These are phyloP conservation scores for Trichoderma harzianum DNA, from an alignment of 2,329 filamentous ascomycete species.

Conservation along the genomic window DNA sequence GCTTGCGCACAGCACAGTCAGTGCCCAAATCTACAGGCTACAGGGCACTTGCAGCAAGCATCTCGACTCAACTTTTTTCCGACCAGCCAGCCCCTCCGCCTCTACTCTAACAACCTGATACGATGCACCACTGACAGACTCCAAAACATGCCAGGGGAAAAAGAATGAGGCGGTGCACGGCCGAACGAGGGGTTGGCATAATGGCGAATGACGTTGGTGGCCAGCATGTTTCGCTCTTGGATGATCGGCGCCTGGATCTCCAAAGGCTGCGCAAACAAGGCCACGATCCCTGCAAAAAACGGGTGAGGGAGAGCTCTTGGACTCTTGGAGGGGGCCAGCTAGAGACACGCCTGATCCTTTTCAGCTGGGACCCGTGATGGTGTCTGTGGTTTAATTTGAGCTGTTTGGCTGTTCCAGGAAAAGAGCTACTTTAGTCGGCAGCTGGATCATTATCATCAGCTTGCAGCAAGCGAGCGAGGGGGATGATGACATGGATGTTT, in stretches of 20 bases:
- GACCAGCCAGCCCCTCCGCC: background rate
- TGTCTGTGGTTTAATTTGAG: background rate
- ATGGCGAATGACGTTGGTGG: constrained; percentile 15
- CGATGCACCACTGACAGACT: background rate
- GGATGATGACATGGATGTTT: background rate
- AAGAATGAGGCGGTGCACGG: constrained; percentile 15
- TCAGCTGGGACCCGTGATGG: background rate
- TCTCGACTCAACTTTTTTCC: background rate
- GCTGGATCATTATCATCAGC: background rate
- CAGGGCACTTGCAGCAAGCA: background rate
- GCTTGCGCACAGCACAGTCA: background rate
- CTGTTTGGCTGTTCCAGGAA: background rate
- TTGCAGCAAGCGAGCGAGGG: background rate
- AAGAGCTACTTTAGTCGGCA: background rate
- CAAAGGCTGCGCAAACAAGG: constrained; percentile 14
- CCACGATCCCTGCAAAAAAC: constrained; percentile 11
- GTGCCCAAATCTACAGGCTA: background rate
- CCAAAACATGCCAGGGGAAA: background rate
- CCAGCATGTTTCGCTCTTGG: constrained; percentile 6
- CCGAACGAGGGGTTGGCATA: background rate
- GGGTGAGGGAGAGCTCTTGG: background rate
- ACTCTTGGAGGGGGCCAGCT: background rate
- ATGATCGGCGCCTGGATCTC: constrained; percentile 18
- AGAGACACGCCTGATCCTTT: background rate
- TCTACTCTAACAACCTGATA: background rate